Base-by-base conservation (phyloP, 2,329 filamentous ascomycete species). In the Alternaria sp. region DNA sequence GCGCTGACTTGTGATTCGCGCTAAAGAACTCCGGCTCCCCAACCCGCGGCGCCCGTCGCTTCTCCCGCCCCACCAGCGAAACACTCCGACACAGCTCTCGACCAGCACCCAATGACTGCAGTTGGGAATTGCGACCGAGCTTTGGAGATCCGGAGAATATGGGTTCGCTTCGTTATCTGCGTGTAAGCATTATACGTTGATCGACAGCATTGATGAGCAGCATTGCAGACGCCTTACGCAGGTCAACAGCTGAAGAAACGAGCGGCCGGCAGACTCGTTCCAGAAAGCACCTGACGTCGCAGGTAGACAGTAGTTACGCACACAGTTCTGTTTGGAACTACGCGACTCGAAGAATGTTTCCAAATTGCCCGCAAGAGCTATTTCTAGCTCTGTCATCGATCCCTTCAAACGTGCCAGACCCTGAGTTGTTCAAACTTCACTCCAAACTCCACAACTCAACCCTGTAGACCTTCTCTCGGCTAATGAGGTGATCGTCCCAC, bases 1-100 rank as follows among this genome's bases (percentile, higher is more conserved):
- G 52, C 46, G 52, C 52, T 47, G 30, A 38, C 24, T 41, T 39
- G 28, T 34, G 32, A 30, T 51, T 46, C 24, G 34, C 52, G 57
- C 52, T 56, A 38, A n/a, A 56, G 39, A 2, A 16, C n/a, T 16
- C 44, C 56, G 51, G 56, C 56, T 59, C 56, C 36, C 56, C 51
- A 54, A 56, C 28, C 12, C 49, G 42, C 55, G 49, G 55, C 48
- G 48, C 55, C 55, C 48, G 48, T 54, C 42, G 34, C 46, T 30
- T 43, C 28, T 46, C 20, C 46, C 12, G 32, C 22, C 30, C 57
- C 57, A 59, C 52, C 24, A 44, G 32, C 51, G 57, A 59, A 59
- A 59, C 51, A 59, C 12, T 18, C 36, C 36, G 24, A 44, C 26
- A 54, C 20, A 14, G 38, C 51, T 24, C 22, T 18, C 16, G 16